These are phyloP conservation scores for Aspergillus fumigatiaffinis DNA, from an alignment of 2,329 filamentous ascomycete species.

Conservation along the genomic window DNA sequence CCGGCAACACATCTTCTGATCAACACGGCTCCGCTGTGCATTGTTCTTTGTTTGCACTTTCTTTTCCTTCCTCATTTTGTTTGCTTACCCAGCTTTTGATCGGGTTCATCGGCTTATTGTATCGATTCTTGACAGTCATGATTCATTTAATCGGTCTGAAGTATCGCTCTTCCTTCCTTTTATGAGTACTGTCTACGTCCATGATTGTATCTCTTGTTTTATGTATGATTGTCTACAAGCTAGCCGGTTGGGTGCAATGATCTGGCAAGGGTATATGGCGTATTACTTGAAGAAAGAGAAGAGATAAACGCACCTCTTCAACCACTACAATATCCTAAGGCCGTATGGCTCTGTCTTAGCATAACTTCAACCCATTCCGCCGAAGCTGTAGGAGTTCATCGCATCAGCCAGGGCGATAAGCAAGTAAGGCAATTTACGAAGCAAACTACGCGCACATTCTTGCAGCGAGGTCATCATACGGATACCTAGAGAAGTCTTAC, in stretches of 20 bases:
- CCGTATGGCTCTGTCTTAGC: not conserved
- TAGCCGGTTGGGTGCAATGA: not conserved
- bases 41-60: not conserved
- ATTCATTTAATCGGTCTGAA: not conserved
- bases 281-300: not conserved
- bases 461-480: too few relatives aligned
- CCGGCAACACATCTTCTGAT: not conserved
- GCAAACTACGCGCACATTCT: not conserved
- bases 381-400: not conserved
- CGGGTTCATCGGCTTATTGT: not conserved
- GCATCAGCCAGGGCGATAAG: not conserved
- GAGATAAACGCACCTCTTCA: not conserved
- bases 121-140: not conserved
- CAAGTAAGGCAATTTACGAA: not conserved
- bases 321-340: too few relatives aligned
- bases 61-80: not conserved
- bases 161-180: not conserved
- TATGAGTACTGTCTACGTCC: not conserved
- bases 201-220: not conserved
- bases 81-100: not conserved
- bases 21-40: not conserved
- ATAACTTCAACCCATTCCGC: not conserved
- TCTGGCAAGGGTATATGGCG: not conserved
- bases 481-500: not conserved
- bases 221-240: not conserved